Evolutionary conservation across 31 red algal species (phyloP), one percentile per base, ranked within the genome.

Genomic region (Bonnemaisonia californica): DNA sequence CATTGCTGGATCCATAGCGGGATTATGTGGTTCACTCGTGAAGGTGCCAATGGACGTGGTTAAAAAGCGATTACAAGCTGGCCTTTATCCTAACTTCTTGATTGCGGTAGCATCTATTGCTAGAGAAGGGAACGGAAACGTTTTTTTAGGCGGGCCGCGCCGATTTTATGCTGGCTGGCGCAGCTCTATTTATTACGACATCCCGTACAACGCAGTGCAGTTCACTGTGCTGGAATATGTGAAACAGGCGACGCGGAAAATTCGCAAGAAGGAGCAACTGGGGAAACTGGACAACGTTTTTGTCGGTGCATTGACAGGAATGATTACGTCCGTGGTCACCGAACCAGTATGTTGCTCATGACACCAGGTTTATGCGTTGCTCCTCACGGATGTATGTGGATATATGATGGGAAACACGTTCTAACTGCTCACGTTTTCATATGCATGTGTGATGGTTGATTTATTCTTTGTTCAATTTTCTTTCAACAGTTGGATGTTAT

Each of bases 51-150:
- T 94, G 8, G 91, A 94, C 45, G 74, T 82, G 33, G 78, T 87
- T 29, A 94, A 94, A 57, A 94, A 94, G 57, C 84, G 91, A 12
- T 45, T 89, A 31, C 91, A 94, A 57, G 83, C 82, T 28, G 91
- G 91, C 9, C 54, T 87, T 1, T 88, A 94, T 65, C 73, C 79
- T 21, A 68, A 77, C 29, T 30, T 89, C 30, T 33, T 57, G n/a
- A 68, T 69, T 12, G 83, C 91, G 31, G 67, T 87, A 12, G 60
- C 57, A n/a, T 81, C 77, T 3, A 83, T 84, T 61, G 73, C 63
- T n/a, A 62, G 31, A 19, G 88, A 83, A 41, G 81, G 74, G 7
- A 8, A 27, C 19, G 29, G 54, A 3, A 13, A 5, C 3, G 26
- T 57, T 0, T 28, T 66, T 9, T 65, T 57, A 3, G 67, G 76